Base-by-base conservation (phyloP, 495 filamentous ascomycete genomes). In the Xylaria castorea region DNA sequence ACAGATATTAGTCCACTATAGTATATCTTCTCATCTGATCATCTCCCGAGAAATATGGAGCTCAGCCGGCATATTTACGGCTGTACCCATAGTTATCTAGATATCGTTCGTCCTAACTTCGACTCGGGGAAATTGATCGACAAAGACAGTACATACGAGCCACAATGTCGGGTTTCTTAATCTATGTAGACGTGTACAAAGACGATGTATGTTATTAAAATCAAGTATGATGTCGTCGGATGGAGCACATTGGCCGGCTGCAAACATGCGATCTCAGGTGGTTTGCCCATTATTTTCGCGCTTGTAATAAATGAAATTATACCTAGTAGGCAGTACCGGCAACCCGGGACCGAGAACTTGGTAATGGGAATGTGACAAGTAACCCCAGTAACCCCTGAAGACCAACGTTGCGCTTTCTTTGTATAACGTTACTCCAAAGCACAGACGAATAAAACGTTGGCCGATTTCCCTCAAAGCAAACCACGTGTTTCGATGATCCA, bases 351-450 rank as follows among this genome's bases (percentile, higher is more conserved):
- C 53, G 53, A 32, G 27, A 18, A 32, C 12, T 14, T 57, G 53
- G 53, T 30, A 32, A 32, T 32, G 14, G 27, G 30, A 14, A 32
- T 55, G 22, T 27, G 30, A 32, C 51, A 55, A 14, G 25, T 16
- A 30, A 16, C 4, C 22, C 51, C 4, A 18, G 25, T 22, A 12
- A 3, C 25, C 38, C 63, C 22, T 50, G 27, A 30, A 18, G 20
- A 38, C 30, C 25, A 66, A 66, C 64, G 64, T 66, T 66, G 30
- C 64, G 46, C 46, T 57, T 30, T 57, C 0, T 14, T 51, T 66
- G 46, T 66, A 50, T 66, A 53, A 66, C 64, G 64, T 66, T 66
- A 38, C 64, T 5, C 48, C 30, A 8, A 50, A 20, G 58, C 58
- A 22, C 58, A 6, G 58, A 61, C 58, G 58, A 61, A 61, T 61